These are phyloP conservation scores for Cystobasidiaceae sp. DNA, from an alignment of 1,284 basidiomycete genomes.

Conservation along the genomic window DNA sequence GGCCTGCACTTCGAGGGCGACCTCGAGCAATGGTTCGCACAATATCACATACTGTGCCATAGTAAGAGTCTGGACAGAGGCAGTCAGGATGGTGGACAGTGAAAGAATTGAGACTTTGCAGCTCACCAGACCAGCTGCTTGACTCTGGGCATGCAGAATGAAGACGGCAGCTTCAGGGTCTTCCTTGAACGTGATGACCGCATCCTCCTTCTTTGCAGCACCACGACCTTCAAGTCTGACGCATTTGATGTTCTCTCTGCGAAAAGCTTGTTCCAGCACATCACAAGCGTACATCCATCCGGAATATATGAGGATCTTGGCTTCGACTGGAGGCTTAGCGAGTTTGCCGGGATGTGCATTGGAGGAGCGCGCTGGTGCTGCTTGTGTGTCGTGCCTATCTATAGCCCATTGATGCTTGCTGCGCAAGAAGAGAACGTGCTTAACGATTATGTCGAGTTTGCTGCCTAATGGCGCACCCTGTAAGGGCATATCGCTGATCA, in stretches of 20 bases:
- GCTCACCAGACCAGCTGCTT: slow-evolving; percentile 37
- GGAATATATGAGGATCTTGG: slow-evolving; percentile 40
- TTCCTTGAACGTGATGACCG: slow-evolving; percentile 35
- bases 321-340: slow-evolving; percentile 12
- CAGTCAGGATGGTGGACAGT: neutral
- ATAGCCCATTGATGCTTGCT: slow-evolving; percentile 10
- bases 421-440: slow-evolving; percentile 35
- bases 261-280: slow-evolving; percentile 35
- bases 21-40: slow-evolving; percentile 39
- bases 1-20: slow-evolving; percentile 40
- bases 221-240: slow-evolving; percentile 35
- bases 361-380: neutral
- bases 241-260: slow-evolving; percentile 34
- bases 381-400: neutral
- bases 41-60: slow-evolving; percentile 36
- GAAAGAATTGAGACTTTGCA: neutral
- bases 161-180: slow-evolving; percentile 38
- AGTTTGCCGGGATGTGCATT: neutral
- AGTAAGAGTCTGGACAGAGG: slow-evolving; percentile 32
- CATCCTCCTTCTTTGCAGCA: slow-evolving; percentile 33
- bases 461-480: slow-evolving; percentile 22
- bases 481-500: neutral
- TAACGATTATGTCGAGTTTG: slow-evolving; percentile 38
- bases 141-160: slow-evolving; percentile 39
- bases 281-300: slow-evolving; percentile 36